Percentiles rank a stretch among this genome's conserved stretches.
Conservation (phyloP, 2,329 filamentous ascomycete genomes). For the Colletotrichum eleusines region DNA sequence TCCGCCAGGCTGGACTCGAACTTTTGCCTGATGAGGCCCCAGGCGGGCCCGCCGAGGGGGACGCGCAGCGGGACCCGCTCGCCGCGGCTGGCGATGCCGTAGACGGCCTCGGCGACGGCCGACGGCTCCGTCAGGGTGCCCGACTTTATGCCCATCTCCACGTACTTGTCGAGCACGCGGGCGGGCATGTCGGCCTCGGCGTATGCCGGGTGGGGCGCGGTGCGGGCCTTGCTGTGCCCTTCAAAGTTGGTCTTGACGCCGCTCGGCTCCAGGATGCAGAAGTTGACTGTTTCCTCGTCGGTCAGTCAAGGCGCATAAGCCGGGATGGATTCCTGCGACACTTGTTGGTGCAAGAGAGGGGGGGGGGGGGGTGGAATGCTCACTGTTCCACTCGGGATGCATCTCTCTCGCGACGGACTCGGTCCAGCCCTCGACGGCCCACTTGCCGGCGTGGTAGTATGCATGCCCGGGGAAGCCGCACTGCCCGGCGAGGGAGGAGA, state of each 20-base stretch:
- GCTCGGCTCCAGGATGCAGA: conserved; percentile 58
- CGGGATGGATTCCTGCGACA: no score
- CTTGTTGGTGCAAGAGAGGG: no score
- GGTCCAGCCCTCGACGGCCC: conserved; percentile 45
- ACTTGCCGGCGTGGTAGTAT: conserved; percentile 46
- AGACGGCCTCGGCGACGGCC: conserved; percentile 53
- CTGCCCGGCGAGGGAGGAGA: conserved; percentile 43
- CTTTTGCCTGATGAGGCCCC: conserved; percentile 50
- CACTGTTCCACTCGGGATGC: conserved; percentile 45
- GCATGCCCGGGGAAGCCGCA: conserved; percentile 43
- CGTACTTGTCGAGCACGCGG: conserved; percentile 45
- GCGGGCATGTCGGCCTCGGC: conserved; percentile 49
- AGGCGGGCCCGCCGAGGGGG: conserved; percentile 56
- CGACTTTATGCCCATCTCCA: conserved; percentile 26
- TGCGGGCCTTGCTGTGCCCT: conserved; percentile 38
- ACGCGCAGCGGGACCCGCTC: conserved; percentile 55
- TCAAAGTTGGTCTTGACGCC: conserved; percentile 54
- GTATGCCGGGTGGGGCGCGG: conserved; percentile 55
- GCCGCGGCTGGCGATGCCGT: conserved; percentile 50
- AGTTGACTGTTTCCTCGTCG: conserved; percentile 49
- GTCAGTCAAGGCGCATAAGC: conserved; percentile 23
- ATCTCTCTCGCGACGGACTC: conserved; percentile 44
- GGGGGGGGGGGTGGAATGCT: background rate
- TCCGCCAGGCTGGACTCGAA: conserved; percentile 48
- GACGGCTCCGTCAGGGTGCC: conserved; percentile 47